Conservation (phyloP, 1,139 yeast genomes). For the Kodamaea sp. region DNA sequence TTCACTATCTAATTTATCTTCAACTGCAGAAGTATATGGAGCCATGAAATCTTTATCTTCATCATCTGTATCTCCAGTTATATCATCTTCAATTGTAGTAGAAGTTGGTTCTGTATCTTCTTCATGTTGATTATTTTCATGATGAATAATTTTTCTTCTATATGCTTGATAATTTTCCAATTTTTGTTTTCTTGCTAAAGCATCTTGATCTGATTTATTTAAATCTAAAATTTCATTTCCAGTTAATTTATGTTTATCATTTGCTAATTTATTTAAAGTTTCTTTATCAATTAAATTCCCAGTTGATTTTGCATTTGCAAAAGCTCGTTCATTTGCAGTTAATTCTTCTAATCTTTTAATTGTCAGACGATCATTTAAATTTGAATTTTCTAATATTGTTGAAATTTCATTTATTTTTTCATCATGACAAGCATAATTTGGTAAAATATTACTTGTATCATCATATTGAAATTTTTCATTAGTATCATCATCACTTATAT, state of each 20-base stretch:
- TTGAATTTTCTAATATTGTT: conserved; percentile 43
- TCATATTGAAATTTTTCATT: conserved; percentile 57
- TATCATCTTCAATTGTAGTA: conserved; percentile 4
- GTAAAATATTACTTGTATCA: conserved; percentile 57
- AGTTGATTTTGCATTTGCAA: conserved; percentile 54
- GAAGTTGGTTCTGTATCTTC: neutral
- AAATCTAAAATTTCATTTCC: conserved; percentile 42
- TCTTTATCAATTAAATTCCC: conserved; percentile 48
- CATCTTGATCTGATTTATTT: conserved; percentile 45
- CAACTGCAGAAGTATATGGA: conserved; percentile 71
- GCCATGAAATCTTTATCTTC: conserved; percentile 39
- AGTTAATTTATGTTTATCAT: conserved; percentile 39
- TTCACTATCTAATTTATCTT: conserved; percentile 63
- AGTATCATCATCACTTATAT: conserved; percentile 59
- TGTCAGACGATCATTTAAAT: conserved; percentile 36
- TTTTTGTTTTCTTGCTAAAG: conserved; percentile 40
- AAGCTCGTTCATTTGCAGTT: conserved; percentile 57
- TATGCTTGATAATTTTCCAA: conserved; percentile 46
- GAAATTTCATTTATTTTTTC: conserved; percentile 44
- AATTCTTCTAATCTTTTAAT: conserved; percentile 53
- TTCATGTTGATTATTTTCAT: conserved; percentile 29
- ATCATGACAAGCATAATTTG: conserved; percentile 52
- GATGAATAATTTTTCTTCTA: conserved; percentile 47
- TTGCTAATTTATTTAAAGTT: conserved; percentile 37
- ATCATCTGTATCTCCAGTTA: conserved; percentile 11